Evolutionary conservation across 176 grass and related monocot genomes (phyloP), one percentile per base, ranked within the genome.

Genomic region (Tillandsia fasciculata): DNA sequence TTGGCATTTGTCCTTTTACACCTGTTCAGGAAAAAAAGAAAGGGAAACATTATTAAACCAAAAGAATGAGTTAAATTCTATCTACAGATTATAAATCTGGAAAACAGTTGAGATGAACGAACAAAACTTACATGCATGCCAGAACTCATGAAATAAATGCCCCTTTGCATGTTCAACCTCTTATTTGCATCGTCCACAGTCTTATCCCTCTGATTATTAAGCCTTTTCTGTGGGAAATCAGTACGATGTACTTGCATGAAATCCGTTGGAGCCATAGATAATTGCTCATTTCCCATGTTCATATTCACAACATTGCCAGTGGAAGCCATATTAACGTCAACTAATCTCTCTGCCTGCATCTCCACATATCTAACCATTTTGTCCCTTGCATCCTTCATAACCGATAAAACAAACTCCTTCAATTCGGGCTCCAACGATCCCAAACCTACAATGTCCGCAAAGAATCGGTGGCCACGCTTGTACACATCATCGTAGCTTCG

Each of bases 341-440:
- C 77, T 80, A 66, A 63, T 29, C 66, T 84, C 53, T 88, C 77
- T 70, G 64, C 17, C 0, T 58, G 47, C 18, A 77, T 13, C 9
- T 67, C 65, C 8, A 15, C 33, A 48, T 18, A 67, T 52, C 85
- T 80, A 52, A 87, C 50, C 54, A 96, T 72, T 83, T 84, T 80
- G 79, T 81, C 84, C 64, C 78, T 87, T 47, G 81, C 87, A 79
- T 96, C 91, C 63, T 85, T 90, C 84, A 96, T 80, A 49, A 48
- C 87, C 29, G 81, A 78, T 63, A 96, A 74, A 42, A 86, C 91
- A 82, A 90, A 96, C 53, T 96, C 91, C 74, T 85, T 96, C 8
- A 89, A 64, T 72, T 96, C 91, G 75, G 84, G 84, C 53, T 96
- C 91, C 81, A 82, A 85, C 66, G 87, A 81, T 76, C 91, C 84